These are phyloP conservation scores for Citrus inodora DNA, from an alignment of 345 rosid genomes.

Conservation along the genomic window DNA sequence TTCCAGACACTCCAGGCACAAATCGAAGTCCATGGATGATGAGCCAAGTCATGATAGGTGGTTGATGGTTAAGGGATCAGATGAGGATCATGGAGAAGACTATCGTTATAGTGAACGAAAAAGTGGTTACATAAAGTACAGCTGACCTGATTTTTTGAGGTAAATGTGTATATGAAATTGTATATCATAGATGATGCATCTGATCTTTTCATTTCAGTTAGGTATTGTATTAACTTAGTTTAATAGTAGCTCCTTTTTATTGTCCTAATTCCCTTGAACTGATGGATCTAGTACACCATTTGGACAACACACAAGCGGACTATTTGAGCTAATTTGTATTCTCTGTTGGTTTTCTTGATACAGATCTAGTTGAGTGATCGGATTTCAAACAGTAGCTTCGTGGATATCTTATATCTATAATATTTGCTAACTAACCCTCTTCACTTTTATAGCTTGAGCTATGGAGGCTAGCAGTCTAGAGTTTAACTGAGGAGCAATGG, in stretches of 20 bases:
- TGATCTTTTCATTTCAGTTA: conserved; percentile 18
- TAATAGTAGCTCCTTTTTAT: neutral
- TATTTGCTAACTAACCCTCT: conserved; percentile 27
- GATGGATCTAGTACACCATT: conserved; percentile 10
- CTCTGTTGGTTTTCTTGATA: conserved; percentile 36
- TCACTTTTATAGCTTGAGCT: conserved; percentile 29
- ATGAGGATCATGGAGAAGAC: conserved; percentile 21
- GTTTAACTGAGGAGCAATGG: conserved; percentile 24
- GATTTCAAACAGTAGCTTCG: conserved; percentile 27
- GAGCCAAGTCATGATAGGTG: conserved; percentile 32
- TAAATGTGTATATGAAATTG: conserved; percentile 34
- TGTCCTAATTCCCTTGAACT: conserved; percentile 2
- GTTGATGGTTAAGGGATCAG: conserved; percentile 35
- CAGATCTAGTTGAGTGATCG: conserved; percentile 32
- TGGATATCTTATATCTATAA: conserved; percentile 13
- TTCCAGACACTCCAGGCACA: conserved; percentile 18
- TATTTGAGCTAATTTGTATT: conserved; percentile 26
- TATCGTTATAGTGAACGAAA: conserved; percentile 16
- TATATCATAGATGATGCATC: conserved; percentile 22
- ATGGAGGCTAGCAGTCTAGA: conserved; percentile 24
- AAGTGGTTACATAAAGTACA: conserved; percentile 20
- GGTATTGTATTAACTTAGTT: conserved; percentile 24
- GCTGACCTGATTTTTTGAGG: conserved; percentile 28
- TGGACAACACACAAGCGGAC: neutral
- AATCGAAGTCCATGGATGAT: conserved; percentile 7